Conservation (phyloP, 208 protist genomes). For the Phytomonas sp. region DNA sequence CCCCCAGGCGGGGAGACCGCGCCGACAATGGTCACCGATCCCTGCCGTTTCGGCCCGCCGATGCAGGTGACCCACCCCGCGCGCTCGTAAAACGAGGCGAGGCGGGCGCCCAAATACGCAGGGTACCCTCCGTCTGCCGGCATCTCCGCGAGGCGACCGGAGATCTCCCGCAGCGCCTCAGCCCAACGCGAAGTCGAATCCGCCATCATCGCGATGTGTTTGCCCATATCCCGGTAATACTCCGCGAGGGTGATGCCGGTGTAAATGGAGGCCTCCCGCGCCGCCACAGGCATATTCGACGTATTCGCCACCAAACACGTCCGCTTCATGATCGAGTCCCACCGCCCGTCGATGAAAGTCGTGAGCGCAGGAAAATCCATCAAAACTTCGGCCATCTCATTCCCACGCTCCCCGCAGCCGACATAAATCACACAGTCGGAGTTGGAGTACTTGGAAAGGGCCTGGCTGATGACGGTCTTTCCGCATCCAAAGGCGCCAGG, state of each 20-base stretch:
- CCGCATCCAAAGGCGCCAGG: slow-evolving; percentile 99
- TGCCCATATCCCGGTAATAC: slow-evolving; percentile 99
- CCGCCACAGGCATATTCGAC: slow-evolving; percentile 99
- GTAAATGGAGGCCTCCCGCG: slow-evolving; percentile 99
- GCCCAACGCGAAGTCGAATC: slow-evolving; percentile 99
- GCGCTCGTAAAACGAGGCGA: slow-evolving; percentile 99
- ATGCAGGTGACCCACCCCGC: slow-evolving; percentile 93
- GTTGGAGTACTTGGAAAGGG: slow-evolving; percentile 99
- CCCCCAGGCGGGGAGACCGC: slow-evolving; percentile 99
- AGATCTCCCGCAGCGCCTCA: slow-evolving; percentile 99
- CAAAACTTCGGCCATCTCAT: slow-evolving; percentile 99
- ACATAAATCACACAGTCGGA: slow-evolving; percentile 99
- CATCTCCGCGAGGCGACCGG: slow-evolving; percentile 99
- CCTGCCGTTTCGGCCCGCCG: slow-evolving; percentile 93
- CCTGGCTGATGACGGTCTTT: slow-evolving; percentile 99
- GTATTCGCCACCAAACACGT: slow-evolving; percentile 99
- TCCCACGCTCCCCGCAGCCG: slow-evolving; percentile 99
- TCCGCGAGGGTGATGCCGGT: slow-evolving; percentile 99
- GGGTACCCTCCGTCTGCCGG: slow-evolving; percentile 99
- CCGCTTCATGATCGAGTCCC: slow-evolving; percentile 99
- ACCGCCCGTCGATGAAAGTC: slow-evolving; percentile 90
- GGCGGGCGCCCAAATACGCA: slow-evolving; percentile 98
- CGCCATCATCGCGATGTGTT: slow-evolving; percentile 99
- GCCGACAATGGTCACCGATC: slow-evolving; percentile 99
- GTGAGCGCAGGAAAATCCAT: slow-evolving; percentile 99